Percentiles rank a stretch among this genome's conserved stretches.
Evolutionary conservation across 2,329 filamentous ascomycete genomes (phyloP).

Genomic region (Plenodomus biglobosus): DNA sequence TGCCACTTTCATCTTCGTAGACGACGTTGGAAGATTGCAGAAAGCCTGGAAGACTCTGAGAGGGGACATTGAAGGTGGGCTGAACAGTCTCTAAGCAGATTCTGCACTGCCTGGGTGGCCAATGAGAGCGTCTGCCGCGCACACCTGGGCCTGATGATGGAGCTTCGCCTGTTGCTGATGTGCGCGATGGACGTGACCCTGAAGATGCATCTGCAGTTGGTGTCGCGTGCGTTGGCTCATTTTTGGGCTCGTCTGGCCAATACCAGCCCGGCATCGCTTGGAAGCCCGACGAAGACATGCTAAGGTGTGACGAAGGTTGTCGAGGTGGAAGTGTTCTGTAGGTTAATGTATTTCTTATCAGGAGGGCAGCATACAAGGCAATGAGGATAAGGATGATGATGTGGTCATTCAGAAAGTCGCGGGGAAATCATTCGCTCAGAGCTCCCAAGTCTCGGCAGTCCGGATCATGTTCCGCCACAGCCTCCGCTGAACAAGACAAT

Average conservation of each 20-base stretch:
- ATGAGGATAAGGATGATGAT: constrained; percentile 18
- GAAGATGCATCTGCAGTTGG: constrained; percentile 18
- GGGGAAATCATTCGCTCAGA: constrained; percentile 21
- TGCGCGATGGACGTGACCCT: constrained; percentile 14
- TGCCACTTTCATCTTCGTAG: constrained; percentile 74
- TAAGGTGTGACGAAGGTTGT: too few species aligned
- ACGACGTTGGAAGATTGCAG: constrained; percentile 62
- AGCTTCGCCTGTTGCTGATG: constrained; percentile 15
- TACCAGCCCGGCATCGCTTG: constrained; percentile 49
- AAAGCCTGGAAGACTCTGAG: constrained; percentile 58
- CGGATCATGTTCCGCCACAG: constrained; percentile 23
- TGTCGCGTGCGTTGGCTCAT: constrained; percentile 17
- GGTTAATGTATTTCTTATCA: constrained; percentile 30
- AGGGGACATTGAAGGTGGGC: constrained; percentile 60
- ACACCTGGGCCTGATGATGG: constrained; percentile 16
- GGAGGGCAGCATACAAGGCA: constrained; percentile 21
- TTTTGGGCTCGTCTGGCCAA: constrained; percentile 51
- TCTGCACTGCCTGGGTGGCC: constrained; percentile 75
- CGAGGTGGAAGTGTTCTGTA: constrained; percentile 3
- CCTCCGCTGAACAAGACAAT: constrained; percentile 16
- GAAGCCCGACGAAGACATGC: constrained; percentile 48
- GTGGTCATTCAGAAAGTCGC: constrained; percentile 22
- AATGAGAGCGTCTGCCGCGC: constrained; percentile 50
- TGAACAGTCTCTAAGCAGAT: constrained; percentile 79
- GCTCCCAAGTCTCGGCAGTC: constrained; percentile 20